Base-by-base conservation (phyloP, 176 grass and related monocot species). In the Cymbopogon citratus region DNA sequence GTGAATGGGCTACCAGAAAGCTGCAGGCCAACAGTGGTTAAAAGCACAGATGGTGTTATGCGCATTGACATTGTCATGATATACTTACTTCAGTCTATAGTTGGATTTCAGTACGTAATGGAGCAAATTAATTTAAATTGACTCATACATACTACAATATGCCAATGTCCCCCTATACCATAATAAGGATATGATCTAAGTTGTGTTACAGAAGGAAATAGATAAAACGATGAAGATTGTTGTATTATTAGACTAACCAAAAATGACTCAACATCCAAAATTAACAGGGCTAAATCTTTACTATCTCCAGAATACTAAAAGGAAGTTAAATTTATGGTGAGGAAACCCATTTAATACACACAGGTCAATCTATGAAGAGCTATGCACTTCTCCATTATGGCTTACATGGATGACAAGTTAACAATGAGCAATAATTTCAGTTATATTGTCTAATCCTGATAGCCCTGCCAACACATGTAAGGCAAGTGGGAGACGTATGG, bases 51-150 rank as follows among this genome's bases (percentile, higher is more conserved):
- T 62, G 63, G 49, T 76, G 71, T 59, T 74, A 57, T 45, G 29
- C 48, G 24, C n/a, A 49, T 16, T 76, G 19, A 9, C 59, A 41
- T 49, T 34, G 54, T 61, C 19, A 61, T 12, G 6, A 1, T 73
- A 38, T 70, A 81, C 15, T 49, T 70, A 81, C 15, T 87, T 38
- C 21, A 19, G 45, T 59, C 24, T 69, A 38, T 29, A 46, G 28
- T 60, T 71, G 28, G 63, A 76, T 87, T n/a, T 60, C 35, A 16
- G 5, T 41, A 38, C 6, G 27, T 69, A 39, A 68, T 40, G 5
- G 25, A 66, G 71, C 46, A 75, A 75, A 35, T 69, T 38, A 75
- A 19, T 21, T 62, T 57, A 78, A 82, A 78, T 52, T 77, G 49
- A 63, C 28, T 12, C 49, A 48, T 25, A 26, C 36, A 59, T 29